These are phyloP conservation scores for Wickerhamiella australiensis DNA, from an alignment of 805 yeast species.

Conservation along the genomic window DNA sequence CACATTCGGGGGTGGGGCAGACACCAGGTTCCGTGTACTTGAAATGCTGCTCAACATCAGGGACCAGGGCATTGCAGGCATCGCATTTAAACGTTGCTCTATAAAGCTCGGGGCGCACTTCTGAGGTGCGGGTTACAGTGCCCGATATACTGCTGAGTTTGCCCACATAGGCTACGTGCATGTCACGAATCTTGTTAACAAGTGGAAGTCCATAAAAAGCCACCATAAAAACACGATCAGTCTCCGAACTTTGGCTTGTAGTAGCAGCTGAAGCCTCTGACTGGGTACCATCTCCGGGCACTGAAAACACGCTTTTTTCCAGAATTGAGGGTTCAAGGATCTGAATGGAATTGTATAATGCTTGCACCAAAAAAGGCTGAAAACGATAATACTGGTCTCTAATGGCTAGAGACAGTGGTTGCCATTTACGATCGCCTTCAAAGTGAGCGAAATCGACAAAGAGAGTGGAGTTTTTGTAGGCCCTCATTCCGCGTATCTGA, in stretches of 20 bases:
- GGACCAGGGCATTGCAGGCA: slow-evolving; percentile 69
- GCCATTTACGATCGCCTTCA: slow-evolving; percentile 33
- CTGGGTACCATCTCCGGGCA: slow-evolving; percentile 21
- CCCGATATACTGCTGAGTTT: slow-evolving; percentile 75
- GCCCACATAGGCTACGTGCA: slow-evolving; percentile 82
- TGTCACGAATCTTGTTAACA: slow-evolving; percentile 73
- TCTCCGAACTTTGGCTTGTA: slow-evolving; percentile 26
- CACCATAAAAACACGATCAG: slow-evolving; percentile 74
- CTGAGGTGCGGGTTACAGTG: slow-evolving; percentile 91
- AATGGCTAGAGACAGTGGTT: slow-evolving; percentile 80
- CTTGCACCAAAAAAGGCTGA: slow-evolving; percentile 68
- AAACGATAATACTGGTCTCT: slow-evolving; percentile 83
- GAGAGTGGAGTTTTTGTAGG: slow-evolving; percentile 60
- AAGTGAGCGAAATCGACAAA: slow-evolving; percentile 80
- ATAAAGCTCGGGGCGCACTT: slow-evolving; percentile 88
- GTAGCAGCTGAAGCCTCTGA: slow-evolving; percentile 19
- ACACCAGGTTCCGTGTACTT: slow-evolving; percentile 89
- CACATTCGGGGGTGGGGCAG: slow-evolving; percentile 81
- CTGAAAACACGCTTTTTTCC: slow-evolving; percentile 11
- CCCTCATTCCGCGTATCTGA: slow-evolving; percentile 70
- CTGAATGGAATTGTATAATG: slow-evolving; percentile 59
- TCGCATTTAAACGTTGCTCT: slow-evolving; percentile 84
- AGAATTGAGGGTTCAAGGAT: slow-evolving; percentile 64
- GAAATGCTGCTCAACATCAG: slow-evolving; percentile 85
- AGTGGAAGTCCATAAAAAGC: slow-evolving; percentile 80